phyloP scores from a whole-genome alignment of 108 stramenopile species.

The Thalassiosira profunda region DNA sequence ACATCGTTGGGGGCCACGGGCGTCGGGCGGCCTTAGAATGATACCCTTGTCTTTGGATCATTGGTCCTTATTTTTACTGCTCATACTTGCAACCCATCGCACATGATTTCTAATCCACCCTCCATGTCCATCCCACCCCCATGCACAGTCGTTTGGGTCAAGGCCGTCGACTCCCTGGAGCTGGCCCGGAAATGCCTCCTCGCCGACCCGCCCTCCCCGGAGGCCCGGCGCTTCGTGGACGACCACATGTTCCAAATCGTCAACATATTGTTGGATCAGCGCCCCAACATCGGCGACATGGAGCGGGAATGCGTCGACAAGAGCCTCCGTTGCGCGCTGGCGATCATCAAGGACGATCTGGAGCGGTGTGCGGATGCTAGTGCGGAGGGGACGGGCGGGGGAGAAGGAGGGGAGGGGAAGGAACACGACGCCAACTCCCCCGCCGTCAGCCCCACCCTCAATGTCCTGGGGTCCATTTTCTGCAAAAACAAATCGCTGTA shows the following conservation, averaged over 20 bases:
- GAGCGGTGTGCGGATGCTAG: no score
- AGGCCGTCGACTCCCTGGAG: constrained; percentile 82
- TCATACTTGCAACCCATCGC: no score
- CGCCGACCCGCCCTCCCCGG: constrained; percentile 9
- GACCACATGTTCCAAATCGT: constrained; percentile 78
- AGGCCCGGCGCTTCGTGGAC: constrained; percentile 75
- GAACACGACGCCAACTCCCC: neutral
- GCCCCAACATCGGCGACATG: constrained; percentile 74
- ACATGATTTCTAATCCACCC: neutral
- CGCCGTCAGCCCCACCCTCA: constrained; percentile 31
- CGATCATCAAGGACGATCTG: constrained; percentile 72
- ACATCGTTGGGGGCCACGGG: no score
- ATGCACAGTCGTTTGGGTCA: constrained; percentile 86
- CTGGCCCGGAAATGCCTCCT: constrained; percentile 37
- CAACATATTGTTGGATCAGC: constrained; percentile 85
- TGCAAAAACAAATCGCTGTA: constrained; percentile 81
- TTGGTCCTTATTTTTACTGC: no score
- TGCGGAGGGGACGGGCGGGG: constrained; percentile 8
- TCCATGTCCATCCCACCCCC: no score
- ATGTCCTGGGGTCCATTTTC: constrained; percentile 66
- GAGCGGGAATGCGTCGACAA: constrained; percentile 89
- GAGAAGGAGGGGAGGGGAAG: constrained; percentile 3
- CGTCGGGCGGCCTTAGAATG: no score
- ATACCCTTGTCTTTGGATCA: no score
- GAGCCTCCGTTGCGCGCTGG: constrained; percentile 55